Evolutionary conservation across 164 flowering plant genomes (phyloP).

Genomic region (Stephania japonica): DNA sequence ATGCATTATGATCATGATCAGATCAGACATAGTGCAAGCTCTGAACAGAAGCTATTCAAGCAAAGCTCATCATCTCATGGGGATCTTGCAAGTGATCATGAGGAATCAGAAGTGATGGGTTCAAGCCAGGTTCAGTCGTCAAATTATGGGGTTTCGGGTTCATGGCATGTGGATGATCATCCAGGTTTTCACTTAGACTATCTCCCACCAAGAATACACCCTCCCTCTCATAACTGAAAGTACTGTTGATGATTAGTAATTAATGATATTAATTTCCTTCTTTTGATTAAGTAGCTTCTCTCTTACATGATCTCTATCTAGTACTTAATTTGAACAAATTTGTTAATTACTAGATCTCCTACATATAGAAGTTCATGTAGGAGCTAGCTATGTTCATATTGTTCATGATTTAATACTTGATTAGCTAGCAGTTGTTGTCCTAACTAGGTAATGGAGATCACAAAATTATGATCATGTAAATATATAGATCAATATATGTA

Average conservation of each 20-base stretch:
- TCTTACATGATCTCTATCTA: not conserved
- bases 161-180: constrained; percentile 13
- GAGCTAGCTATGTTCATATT: no score
- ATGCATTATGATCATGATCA: not conserved
- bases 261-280: not conserved
- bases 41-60: not conserved
- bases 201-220: constrained; percentile 54
- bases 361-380: no score
- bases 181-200: constrained; percentile 42
- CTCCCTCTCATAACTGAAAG: constrained; percentile 61
- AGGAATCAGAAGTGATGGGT: not conserved
- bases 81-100: not conserved
- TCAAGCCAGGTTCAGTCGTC: not conserved
- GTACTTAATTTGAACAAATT: no score
- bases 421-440: no score
- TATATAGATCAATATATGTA: no score
- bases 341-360: no score
- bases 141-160: constrained; percentile 5
- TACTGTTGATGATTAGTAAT: not conserved
- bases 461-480: no score
- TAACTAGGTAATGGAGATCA: no score
- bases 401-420: no score
- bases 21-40: not conserved
- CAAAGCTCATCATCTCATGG: not conserved
- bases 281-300: not conserved